Percentiles rank a stretch among this genome's conserved stretches.
These are phyloP conservation scores for Hypoxylon sp. DNA, from an alignment of 2,329 filamentous ascomycete genomes.

Conservation along the genomic window DNA sequence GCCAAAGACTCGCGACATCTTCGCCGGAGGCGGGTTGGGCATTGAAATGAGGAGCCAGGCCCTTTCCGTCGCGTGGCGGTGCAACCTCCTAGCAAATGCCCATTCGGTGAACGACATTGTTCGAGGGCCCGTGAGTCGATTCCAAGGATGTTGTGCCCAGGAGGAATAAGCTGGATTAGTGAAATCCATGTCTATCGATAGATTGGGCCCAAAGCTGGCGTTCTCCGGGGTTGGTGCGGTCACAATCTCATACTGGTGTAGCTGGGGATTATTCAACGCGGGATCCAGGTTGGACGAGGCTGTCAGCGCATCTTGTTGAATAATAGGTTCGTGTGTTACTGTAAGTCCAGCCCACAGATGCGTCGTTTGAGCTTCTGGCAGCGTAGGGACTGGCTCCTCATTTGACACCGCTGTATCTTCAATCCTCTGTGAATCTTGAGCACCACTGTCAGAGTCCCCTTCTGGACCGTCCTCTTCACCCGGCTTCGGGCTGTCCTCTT, in stretches of 20 bases:
- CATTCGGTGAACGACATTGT: slow-evolving; percentile 74
- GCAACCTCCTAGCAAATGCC: slow-evolving; percentile 78
- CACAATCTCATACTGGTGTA: slow-evolving; percentile 61
- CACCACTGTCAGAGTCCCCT: slow-evolving; percentile 37
- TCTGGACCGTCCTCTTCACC: slow-evolving; percentile 43
- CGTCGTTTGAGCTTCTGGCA: slow-evolving; percentile 29
- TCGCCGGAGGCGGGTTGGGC: slow-evolving; percentile 61
- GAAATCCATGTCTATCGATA: slow-evolving; percentile 46
- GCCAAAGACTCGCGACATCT: slow-evolving; percentile 72
- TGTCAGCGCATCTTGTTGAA: slow-evolving; percentile 5
- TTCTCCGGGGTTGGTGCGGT: slow-evolving; percentile 66
- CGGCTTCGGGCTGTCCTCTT: slow-evolving; percentile 54
- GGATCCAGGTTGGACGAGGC: slow-evolving; percentile 13
- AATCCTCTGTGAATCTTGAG: slow-evolving; percentile 33
- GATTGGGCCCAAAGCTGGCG: slow-evolving; percentile 65
- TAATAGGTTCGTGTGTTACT: slow-evolving; percentile 32
- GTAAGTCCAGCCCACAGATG: slow-evolving; percentile 22
- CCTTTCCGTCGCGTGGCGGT: slow-evolving; percentile 73
- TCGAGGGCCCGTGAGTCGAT: slow-evolving; percentile 58
- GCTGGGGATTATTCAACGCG: slow-evolving; percentile 24
- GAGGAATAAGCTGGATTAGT: slow-evolving; percentile 46
- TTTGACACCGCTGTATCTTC: not conserved
- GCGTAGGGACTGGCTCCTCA: slow-evolving; percentile 6
- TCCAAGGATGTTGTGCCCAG: slow-evolving; percentile 53
- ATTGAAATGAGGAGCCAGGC: slow-evolving; percentile 70